Evolutionary conservation across 352 stramenopile genomes (phyloP).

Genomic region (Phytopythium boreale): DNA sequence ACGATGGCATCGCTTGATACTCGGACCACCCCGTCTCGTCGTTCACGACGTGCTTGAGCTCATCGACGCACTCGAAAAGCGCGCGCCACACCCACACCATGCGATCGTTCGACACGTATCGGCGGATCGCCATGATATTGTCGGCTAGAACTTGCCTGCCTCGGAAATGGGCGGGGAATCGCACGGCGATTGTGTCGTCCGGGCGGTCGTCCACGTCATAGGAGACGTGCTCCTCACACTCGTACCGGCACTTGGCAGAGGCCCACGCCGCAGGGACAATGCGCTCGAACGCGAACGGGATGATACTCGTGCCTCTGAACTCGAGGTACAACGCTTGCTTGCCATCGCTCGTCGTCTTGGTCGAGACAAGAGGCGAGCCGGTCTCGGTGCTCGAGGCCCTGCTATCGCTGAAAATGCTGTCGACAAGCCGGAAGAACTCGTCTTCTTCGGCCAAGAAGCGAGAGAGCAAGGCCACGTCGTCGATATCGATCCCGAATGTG

Average conservation of each 20-base stretch:
- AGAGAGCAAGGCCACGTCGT: neutral
- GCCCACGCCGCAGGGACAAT: neutral
- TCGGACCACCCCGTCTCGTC: constrained; percentile 53
- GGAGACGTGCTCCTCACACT: neutral
- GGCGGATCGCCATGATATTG: constrained; percentile 4
- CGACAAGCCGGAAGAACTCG: neutral
- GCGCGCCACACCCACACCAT: constrained; percentile 52
- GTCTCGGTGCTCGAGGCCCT: neutral
- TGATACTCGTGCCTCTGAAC: neutral
- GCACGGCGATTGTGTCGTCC: neutral
- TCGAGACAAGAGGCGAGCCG: neutral
- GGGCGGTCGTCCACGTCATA: neutral
- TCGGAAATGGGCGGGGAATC: neutral
- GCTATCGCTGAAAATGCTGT: neutral
- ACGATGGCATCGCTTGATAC: constrained; percentile 12
- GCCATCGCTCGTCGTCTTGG: neutral
- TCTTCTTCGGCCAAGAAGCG: neutral
- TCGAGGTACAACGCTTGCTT: neutral
- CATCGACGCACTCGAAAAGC: constrained; percentile 22
- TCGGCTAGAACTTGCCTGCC: neutral
- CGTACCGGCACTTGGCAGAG: neutral
- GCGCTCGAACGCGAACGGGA: neutral
- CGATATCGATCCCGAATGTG: neutral
- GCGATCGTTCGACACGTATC: constrained; percentile 30
- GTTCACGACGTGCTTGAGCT: constrained; percentile 29